Percentiles rank a stretch among this genome's conserved stretches.
Conservation (phyloP, 2,329 filamentous ascomycete species). For the Penicillium expansum region DNA sequence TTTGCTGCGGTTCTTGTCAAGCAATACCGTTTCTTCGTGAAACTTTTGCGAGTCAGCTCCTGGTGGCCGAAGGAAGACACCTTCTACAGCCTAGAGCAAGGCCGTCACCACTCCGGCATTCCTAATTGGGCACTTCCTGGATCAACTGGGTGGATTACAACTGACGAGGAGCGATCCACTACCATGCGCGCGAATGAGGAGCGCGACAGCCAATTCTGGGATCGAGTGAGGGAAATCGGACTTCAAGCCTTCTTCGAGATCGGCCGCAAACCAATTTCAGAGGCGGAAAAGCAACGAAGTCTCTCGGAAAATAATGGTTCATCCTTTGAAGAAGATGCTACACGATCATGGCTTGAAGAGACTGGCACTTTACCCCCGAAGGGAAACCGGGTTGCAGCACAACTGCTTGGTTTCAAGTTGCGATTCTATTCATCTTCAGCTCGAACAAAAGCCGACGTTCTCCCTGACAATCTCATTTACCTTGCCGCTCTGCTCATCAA, state of each 20-base stretch:
- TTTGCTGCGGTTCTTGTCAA: slow-evolving; percentile 92
- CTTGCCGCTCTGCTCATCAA: slow-evolving; percentile 91
- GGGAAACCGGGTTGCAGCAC: slow-evolving; percentile 88
- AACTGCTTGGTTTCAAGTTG: slow-evolving; percentile 94
- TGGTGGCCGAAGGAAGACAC: slow-evolving; percentile 84
- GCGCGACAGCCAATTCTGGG: slow-evolving; percentile 79
- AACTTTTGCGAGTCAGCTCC: slow-evolving; percentile 83
- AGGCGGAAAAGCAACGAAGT: slow-evolving; percentile 54
- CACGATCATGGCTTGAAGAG: slow-evolving; percentile 71
- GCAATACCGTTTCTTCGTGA: slow-evolving; percentile 90
- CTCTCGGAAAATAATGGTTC: slow-evolving; percentile 40
- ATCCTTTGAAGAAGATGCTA: slow-evolving; percentile 54
- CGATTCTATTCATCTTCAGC: slow-evolving; percentile 86
- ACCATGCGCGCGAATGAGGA: slow-evolving; percentile 57
- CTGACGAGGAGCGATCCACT: slow-evolving; percentile 65
- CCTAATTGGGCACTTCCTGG: slow-evolving; percentile 81
- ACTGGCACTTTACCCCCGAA: slow-evolving; percentile 79
- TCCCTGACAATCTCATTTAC: slow-evolving; percentile 91
- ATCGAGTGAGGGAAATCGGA: slow-evolving; percentile 69
- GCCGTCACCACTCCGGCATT: slow-evolving; percentile 57
- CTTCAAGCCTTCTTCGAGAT: slow-evolving; percentile 87
- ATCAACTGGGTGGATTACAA: slow-evolving; percentile 60
- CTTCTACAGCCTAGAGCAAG: slow-evolving; percentile 35
- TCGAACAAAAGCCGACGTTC: slow-evolving; percentile 68
- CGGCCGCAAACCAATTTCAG: slow-evolving; percentile 66